Evolutionary conservation across 345 rosid genomes (phyloP), one percentile per base, ranked within the genome.

Genomic region (Gossypium australe): DNA sequence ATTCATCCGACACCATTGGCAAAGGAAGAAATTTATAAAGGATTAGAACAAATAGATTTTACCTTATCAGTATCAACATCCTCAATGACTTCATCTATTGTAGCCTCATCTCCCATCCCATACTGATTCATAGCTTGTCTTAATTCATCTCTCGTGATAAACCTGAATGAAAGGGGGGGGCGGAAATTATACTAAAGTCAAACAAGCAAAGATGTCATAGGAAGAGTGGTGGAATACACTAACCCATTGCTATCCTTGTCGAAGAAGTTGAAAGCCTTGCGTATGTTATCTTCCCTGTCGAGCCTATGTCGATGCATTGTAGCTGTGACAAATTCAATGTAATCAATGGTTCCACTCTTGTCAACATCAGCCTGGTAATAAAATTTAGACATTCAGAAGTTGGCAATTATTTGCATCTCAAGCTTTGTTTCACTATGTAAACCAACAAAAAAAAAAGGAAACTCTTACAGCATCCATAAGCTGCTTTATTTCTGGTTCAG

Each of bases 391-490:
- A 41, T 41, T 9, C 20, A 64, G 24, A 47, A 47, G 51, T 47
- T 47, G 51, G 51, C 51, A 47, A 11, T 47, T 47, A 14, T 47
- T 47, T 47, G 13, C 51, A 47, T 47, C 13, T 51, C 47, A 16
- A 27, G 44, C 22, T 9, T 27, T 67, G 29, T 45, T 45, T 45
- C n/a, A 12, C 3, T 2, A 47, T 22, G 56, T 22, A 11, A 57
- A 57, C 11, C 3, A 10, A 22, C 6, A 34, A 34, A 5, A 34
- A 5, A 34, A 34, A 34, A 34, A 34, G 41, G 41, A 25, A 76
- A 67, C 75, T 74, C 93, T 88, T 87, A 94, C 99, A 68, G 98
- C 98, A 58, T 92, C 98, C 99, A 94, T 91, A 41, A 94, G 89
- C 81, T 89, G 94, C 85, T 81, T 81, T 56, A 89, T 86, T 85